Evolutionary conservation across 1,284 basidiomycete genomes (phyloP).

Genomic region (Moesziomyces aphidis): DNA sequence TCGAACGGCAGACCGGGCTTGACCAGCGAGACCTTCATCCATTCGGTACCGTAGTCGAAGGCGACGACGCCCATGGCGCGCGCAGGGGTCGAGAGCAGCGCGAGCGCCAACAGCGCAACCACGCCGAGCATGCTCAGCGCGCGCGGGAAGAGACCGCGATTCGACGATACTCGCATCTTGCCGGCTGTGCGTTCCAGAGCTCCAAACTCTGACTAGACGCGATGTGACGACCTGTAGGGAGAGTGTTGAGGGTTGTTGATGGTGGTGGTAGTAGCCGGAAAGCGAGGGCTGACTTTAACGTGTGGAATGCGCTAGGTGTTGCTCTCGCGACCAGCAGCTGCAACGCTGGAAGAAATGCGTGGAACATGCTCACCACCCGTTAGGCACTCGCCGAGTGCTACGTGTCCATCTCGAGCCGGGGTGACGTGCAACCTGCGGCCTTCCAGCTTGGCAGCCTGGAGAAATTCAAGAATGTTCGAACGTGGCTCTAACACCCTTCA

Average conservation of each 20-base stretch:
- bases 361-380: conserved; percentile 5
- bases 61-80: conserved; percentile 64
- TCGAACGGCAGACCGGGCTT: conserved; percentile 96
- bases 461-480: too few species aligned
- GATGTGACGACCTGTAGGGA: too few species aligned
- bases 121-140: conserved; percentile 27
- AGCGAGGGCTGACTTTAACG: too few species aligned
- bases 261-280: background rate
- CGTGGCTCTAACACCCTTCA: too few species aligned
- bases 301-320: conserved; percentile 11
- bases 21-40: conserved; percentile 87
- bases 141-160: conserved; percentile 11
- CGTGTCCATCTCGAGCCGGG: conserved; percentile 26
- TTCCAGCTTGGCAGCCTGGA: too few species aligned
- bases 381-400: conserved; percentile 4
- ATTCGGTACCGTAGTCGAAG: conserved; percentile 67
- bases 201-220: too few species aligned
- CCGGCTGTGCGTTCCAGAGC: background rate
- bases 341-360: conserved; percentile 29
- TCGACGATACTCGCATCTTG: conserved; percentile 24
- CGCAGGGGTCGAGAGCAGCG: conserved; percentile 23
- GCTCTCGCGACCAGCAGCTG: conserved; percentile 6
- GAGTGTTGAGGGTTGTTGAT: too few species aligned
- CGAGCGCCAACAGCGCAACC: conserved; percentile 25
- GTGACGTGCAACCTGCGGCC: conserved; percentile 14